Evolutionary conservation across 2,329 filamentous ascomycete genomes (phyloP).

Genomic region (Cladosporium sp.): DNA sequence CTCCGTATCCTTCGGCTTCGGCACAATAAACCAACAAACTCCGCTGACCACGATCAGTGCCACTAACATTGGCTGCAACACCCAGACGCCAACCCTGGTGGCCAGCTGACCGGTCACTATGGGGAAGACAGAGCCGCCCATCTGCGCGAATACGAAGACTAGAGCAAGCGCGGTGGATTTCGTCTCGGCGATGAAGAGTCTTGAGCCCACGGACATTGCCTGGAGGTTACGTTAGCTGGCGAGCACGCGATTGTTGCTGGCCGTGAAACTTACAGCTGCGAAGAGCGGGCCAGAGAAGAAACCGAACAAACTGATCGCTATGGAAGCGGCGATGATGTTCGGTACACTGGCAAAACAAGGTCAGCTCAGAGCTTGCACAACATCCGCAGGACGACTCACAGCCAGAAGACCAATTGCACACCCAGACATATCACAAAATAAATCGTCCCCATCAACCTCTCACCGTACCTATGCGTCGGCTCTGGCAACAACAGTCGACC

Average conservation of each 20-base stretch:
- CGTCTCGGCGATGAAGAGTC: constrained; percentile 47
- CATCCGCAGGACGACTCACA: constrained; percentile 27
- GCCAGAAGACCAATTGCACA: constrained; percentile 58
- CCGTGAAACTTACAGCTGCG: constrained; percentile 43
- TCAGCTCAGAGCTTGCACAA: background rate
- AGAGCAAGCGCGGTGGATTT: constrained; percentile 43
- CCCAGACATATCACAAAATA: constrained; percentile 51
- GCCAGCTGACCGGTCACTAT: constrained; percentile 20
- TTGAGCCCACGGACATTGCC: constrained; percentile 53
- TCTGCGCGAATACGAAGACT: constrained; percentile 22
- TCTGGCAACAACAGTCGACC: constrained; percentile 50
- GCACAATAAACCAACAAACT: constrained; percentile 17
- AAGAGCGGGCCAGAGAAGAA: constrained; percentile 59
- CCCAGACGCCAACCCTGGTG: constrained; percentile 40
- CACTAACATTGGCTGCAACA: constrained; percentile 51
- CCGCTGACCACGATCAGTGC: constrained; percentile 41
- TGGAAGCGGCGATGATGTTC: constrained; percentile 47
- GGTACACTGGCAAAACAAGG: constrained; percentile 29
- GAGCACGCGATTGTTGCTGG: background rate
- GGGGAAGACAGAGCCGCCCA: constrained; percentile 20
- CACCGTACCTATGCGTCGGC: constrained; percentile 47
- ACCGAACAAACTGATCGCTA: constrained; percentile 52
- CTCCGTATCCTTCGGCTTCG: constrained; percentile 15
- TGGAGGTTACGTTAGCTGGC: constrained; percentile 23
- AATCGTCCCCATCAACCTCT: constrained; percentile 53